Evolutionary conservation across 2,329 filamentous ascomycete species (phyloP).

Genomic region (Xylariomycetidae sp.): DNA sequence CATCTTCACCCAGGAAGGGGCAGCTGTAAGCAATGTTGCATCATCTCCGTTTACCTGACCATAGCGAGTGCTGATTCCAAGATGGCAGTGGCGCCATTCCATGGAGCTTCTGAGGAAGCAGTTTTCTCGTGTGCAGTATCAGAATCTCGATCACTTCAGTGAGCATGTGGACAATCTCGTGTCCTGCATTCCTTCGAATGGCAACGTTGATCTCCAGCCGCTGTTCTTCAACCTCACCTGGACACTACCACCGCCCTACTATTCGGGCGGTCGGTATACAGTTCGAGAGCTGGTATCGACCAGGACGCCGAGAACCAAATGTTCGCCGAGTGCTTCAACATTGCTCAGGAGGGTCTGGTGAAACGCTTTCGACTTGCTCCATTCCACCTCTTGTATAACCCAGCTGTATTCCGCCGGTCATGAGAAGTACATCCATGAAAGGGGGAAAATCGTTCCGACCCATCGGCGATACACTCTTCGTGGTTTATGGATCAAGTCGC

Average conservation of each 20-base stretch:
- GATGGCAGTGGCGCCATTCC: conserved; percentile 35
- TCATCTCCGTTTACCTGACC: too few relatives aligned
- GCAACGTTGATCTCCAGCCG: too few relatives aligned
- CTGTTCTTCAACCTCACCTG: too few relatives aligned
- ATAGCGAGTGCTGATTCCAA: too few relatives aligned
- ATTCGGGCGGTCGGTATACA: too few relatives aligned
- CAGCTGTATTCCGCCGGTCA: conserved; percentile 24
- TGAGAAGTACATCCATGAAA: conserved; percentile 13
- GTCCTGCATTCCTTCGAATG: conserved; percentile 24
- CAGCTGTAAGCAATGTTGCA: too few relatives aligned
- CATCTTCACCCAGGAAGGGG: conserved; percentile 35
- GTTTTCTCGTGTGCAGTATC: conserved; percentile 28
- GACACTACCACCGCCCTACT: too few relatives aligned
- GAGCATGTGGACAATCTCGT: conserved; percentile 21
- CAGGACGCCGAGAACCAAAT: conserved; percentile 12
- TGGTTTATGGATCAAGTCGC: conserved; percentile 5
- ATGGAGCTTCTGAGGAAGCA: conserved; percentile 32
- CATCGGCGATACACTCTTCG: neutral
- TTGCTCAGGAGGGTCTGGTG: conserved; percentile 27
- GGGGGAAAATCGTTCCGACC: neutral
- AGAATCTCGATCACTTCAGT: conserved; percentile 27
- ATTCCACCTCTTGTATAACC: conserved; percentile 20
- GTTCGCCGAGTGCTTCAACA: conserved; percentile 33
- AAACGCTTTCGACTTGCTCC: conserved; percentile 22
- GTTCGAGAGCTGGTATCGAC: conserved; percentile 11